Evolutionary conservation across 805 yeast genomes (phyloP).

Genomic region (Lachancea mirantina): DNA sequence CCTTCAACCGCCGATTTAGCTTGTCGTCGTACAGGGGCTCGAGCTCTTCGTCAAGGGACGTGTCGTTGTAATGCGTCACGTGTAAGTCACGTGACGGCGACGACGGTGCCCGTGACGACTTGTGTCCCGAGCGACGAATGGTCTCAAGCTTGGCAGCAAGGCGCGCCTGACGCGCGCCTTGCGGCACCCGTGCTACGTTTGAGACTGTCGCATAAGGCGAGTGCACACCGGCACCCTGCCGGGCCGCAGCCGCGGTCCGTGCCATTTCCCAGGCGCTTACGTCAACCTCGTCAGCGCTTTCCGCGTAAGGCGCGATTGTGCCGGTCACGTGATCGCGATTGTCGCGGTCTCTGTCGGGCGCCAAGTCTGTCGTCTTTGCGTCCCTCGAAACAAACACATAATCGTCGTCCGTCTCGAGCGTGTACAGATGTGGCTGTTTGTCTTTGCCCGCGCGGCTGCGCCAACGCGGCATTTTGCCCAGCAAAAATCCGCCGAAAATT

Average conservation of each 20-base stretch:
- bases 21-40: constrained; percentile 21
- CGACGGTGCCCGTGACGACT: neutral
- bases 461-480: no score
- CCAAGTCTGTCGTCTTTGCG: no score
- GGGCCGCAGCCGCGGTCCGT: constrained; percentile 3
- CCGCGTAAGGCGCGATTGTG: constrained; percentile 5
- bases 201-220: no score
- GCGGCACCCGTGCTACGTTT: neutral
- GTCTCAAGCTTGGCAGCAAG: constrained; percentile 7
- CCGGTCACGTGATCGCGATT: no score
- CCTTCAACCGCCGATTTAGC: constrained; percentile 18
- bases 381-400: no score
- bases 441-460: no score
- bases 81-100: constrained; percentile 1
- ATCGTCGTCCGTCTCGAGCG: no score
- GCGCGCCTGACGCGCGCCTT: constrained; percentile 4
- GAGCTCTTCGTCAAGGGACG: constrained; percentile 11
- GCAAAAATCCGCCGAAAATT: no score
- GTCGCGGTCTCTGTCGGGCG: no score
- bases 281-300: constrained; percentile 16
- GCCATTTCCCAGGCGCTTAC: constrained; percentile 22
- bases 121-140: constrained; percentile 3
- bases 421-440: no score
- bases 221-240: neutral
- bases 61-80: constrained; percentile 6